Evolutionary conservation across 495 filamentous ascomycete genomes (phyloP).

Genomic region (Trichoderma erinaceum): DNA sequence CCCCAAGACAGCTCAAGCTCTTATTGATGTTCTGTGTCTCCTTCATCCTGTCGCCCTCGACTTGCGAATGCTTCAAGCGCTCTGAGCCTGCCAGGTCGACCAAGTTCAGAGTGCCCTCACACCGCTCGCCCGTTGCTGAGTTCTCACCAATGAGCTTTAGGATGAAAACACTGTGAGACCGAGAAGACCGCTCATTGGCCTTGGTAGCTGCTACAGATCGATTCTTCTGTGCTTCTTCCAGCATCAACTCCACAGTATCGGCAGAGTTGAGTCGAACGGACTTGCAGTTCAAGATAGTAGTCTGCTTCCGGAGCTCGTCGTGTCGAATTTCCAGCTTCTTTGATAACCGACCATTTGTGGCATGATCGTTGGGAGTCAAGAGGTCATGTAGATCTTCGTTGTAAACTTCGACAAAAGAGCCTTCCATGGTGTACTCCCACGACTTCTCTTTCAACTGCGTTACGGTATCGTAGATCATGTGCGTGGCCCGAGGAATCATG

Average conservation of each 20-base stretch:
- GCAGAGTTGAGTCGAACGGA: slow-evolving; percentile 72
- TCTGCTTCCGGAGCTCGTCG: slow-evolving; percentile 72
- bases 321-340: slow-evolving; percentile 92
- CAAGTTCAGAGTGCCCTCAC: slow-evolving; percentile 90
- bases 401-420: slow-evolving; percentile 97
- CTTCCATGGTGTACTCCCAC: slow-evolving; percentile 91
- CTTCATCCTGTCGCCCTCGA: slow-evolving; percentile 76
- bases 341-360: slow-evolving; percentile 66
- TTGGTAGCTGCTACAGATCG: slow-evolving; percentile 92
- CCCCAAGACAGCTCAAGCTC: slow-evolving; percentile 83
- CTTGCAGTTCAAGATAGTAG: slow-evolving; percentile 76
- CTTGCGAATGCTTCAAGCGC: slow-evolving; percentile 75
- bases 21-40: slow-evolving; percentile 98
- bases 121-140: slow-evolving; percentile 70
- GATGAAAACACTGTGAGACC: slow-evolving; percentile 95
- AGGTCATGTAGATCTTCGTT: slow-evolving; percentile 96
- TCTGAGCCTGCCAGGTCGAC: slow-evolving; percentile 95
- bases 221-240: slow-evolving; percentile 72
- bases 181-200: slow-evolving; percentile 88
- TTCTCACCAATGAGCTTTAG: slow-evolving; percentile 81
- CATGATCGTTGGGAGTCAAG: slow-evolving; percentile 59
- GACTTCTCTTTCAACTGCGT: slow-evolving; percentile 78
- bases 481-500: slow-evolving; percentile 91
- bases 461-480: slow-evolving; percentile 87
- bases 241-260: slow-evolving; percentile 68